Conservation (phyloP, 192 early-diverging fungal genomes). For the Backusella australiensis region DNA sequence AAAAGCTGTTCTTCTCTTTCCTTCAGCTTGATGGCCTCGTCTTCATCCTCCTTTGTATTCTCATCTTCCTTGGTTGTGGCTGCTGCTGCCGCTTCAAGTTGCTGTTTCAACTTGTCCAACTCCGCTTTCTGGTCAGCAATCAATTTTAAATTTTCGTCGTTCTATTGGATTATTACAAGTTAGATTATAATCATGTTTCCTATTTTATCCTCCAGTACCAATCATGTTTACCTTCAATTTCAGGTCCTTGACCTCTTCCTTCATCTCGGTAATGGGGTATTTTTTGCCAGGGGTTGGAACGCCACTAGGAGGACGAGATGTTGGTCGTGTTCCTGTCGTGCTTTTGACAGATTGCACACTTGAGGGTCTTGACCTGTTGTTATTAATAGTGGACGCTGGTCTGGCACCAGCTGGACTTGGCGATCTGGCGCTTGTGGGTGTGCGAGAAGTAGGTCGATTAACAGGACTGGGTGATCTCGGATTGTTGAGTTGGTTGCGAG, state of each 20-base stretch:
- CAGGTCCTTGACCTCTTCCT: slow-evolving; percentile 31
- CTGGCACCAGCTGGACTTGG: not conserved
- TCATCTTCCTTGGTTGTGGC: not conserved
- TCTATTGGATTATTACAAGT: slow-evolving; percentile 10
- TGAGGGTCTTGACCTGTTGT: not conserved
- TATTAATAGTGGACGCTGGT: not conserved
- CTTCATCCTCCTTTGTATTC: not conserved
- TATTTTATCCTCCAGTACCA: not conserved
- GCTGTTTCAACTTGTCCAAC: slow-evolving; percentile 24
- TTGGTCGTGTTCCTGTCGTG: not conserved
- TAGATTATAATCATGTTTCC: not conserved
- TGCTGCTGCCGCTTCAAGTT: slow-evolving; percentile 7
- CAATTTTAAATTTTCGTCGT: slow-evolving; percentile 25
- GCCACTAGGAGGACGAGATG: slow-evolving; percentile 10
- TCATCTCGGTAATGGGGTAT: slow-evolving; percentile 32
- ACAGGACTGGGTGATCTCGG: not conserved
- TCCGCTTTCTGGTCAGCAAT: slow-evolving; percentile 38
- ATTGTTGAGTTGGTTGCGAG: slow-evolving; percentile 9
- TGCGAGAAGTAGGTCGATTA: slow-evolving; percentile 7
- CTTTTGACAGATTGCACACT: slow-evolving; percentile 12
- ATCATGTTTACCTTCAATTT: slow-evolving; percentile 30
- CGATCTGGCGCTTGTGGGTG: not conserved
- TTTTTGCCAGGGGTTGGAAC: slow-evolving; percentile 15
- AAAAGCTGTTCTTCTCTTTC: slow-evolving; percentile 19
- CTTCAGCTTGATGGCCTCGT: not conserved